Evolutionary conservation across 2,329 filamentous ascomycete species (phyloP).

Genomic region (Aulographum hederae): DNA sequence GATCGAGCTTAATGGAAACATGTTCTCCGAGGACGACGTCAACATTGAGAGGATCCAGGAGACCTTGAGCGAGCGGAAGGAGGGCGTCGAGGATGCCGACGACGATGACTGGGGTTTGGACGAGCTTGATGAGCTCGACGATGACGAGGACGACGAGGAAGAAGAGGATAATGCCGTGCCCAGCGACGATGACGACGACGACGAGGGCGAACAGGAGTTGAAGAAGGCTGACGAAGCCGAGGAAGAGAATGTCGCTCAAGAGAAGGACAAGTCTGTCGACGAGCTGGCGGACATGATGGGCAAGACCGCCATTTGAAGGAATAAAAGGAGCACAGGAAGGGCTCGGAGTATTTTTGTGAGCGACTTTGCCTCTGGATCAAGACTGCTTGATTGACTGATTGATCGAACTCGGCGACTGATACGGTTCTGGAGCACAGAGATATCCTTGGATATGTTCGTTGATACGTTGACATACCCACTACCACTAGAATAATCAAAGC

Average conservation of each 20-base stretch:
- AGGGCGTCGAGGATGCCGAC: conserved; percentile 30
- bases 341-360: too few relatives aligned
- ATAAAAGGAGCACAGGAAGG: not conserved
- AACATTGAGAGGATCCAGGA: conserved; percentile 49
- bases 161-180: conserved; percentile 48
- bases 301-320: conserved; percentile 35
- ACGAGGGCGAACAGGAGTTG: conserved; percentile 49
- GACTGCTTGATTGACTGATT: too few relatives aligned
- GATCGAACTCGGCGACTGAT: too few relatives aligned
- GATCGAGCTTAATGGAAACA: conserved; percentile 92
- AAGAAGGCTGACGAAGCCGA: conserved; percentile 39
- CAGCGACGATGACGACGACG: too few relatives aligned
- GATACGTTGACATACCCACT: too few relatives aligned
- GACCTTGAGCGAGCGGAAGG: conserved; percentile 52
- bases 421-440: too few relatives aligned
- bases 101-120: conserved; percentile 34
- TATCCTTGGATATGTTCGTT: too few relatives aligned
- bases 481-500: too few relatives aligned
- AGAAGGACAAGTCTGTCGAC: conserved; percentile 64
- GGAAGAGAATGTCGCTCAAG: conserved; percentile 51
- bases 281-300: conserved; percentile 56
- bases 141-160: conserved; percentile 70
- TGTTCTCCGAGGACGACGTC: conserved; percentile 72
- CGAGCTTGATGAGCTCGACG: conserved; percentile 62
- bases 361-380: too few relatives aligned